Evolutionary conservation across 163 green algal genomes (phyloP).

Genomic region (Chlorella variabilis): DNA sequence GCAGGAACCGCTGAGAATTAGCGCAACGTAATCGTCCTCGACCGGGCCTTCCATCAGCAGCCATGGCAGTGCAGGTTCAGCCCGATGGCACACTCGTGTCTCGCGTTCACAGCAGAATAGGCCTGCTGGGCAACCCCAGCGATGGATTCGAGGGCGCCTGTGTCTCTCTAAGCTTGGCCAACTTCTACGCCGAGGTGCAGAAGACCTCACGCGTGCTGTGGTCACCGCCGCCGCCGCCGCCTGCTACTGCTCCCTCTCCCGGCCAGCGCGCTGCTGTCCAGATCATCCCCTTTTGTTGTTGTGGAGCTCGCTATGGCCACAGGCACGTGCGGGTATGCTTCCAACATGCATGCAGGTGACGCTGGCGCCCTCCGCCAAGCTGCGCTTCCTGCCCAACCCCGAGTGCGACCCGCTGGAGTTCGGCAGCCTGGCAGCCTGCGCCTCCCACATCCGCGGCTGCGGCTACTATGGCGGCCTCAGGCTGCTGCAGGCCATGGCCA

Average conservation of each 20-base stretch:
- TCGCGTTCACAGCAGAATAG: slow-evolving; percentile 63
- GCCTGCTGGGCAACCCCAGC: slow-evolving; percentile 85
- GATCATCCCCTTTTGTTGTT: too few species aligned
- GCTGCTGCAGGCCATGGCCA: slow-evolving; percentile 82
- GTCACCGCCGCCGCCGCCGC: slow-evolving; percentile 55
- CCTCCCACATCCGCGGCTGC: slow-evolving; percentile 37
- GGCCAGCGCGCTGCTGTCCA: too few species aligned
- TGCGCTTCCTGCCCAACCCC: slow-evolving; percentile 61
- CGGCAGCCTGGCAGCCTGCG: slow-evolving; percentile 37
- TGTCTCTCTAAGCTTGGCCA: slow-evolving; percentile 71
- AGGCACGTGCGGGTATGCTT: too few species aligned
- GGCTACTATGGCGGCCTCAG: slow-evolving; percentile 81
- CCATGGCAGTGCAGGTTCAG: neutral
- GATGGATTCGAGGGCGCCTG: slow-evolving; percentile 81
- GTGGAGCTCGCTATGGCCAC: too few species aligned
- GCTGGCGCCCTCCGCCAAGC: slow-evolving; percentile 35
- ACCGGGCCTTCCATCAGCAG: too few species aligned
- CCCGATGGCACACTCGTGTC: neutral
- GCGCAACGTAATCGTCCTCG: too few species aligned
- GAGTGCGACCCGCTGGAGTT: slow-evolving; percentile 55
- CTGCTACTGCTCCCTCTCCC: too few species aligned
- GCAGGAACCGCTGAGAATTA: too few species aligned
- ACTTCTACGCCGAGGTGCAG: slow-evolving; percentile 81
- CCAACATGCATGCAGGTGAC: slow-evolving; percentile 83
- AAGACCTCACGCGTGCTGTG: too few species aligned